Evolutionary conservation across 371 early-diverging fungal species (phyloP).

Genomic region (Blakeslea trispora): DNA sequence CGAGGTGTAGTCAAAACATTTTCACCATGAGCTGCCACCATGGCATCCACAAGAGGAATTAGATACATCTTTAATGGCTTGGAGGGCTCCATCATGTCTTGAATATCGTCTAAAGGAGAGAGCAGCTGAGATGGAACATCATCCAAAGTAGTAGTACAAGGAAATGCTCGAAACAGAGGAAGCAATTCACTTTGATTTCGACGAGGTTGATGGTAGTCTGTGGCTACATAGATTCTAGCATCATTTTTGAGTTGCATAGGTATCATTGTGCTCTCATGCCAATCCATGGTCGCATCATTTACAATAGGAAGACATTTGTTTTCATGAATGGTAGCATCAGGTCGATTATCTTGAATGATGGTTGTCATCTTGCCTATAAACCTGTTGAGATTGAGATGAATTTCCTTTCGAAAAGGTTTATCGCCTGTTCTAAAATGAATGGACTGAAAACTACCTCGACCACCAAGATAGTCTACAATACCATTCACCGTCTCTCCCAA

Average conservation of each 20-base stretch:
- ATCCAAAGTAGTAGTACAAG: constrained; percentile 37
- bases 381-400: constrained; percentile 19
- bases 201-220: constrained; percentile 41
- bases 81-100: constrained; percentile 31
- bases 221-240: constrained; percentile 35
- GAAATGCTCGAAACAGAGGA: constrained; percentile 39
- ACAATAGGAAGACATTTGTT: not conserved
- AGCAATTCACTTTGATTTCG: constrained; percentile 16
- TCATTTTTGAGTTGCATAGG: not conserved
- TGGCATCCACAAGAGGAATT: constrained; percentile 45
- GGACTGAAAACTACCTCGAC: constrained; percentile 27
- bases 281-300: not conserved
- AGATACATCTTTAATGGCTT: constrained; percentile 29
- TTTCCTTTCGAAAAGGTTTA: constrained; percentile 27
- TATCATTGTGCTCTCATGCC: not conserved
- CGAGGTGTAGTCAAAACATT: constrained; percentile 37
- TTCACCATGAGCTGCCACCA: constrained; percentile 46
- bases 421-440: constrained; percentile 49
- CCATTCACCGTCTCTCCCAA: constrained; percentile 33
- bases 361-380: constrained; percentile 28
- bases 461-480: constrained; percentile 39
- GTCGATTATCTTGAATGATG: not conserved
- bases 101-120: constrained; percentile 27
- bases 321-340: not conserved
- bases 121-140: constrained; percentile 36